Percentiles rank a stretch among this genome's conserved stretches.
Conservation (phyloP, 2,329 filamentous ascomycete species). For the Teratosphaeria nubilosa region DNA sequence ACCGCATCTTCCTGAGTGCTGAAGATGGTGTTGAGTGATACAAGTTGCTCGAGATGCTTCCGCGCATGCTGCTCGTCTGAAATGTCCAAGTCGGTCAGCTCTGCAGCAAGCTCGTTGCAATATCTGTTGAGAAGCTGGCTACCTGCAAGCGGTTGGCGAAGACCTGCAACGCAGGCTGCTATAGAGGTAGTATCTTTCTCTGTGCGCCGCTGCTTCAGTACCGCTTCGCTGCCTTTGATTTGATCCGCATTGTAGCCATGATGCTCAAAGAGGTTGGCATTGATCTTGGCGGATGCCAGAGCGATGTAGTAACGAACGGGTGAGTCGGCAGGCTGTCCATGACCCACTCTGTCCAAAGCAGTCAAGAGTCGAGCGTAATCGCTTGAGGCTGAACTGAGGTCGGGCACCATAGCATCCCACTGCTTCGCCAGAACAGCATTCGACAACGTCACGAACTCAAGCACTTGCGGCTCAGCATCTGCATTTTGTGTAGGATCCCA, state of each 20-base stretch:
- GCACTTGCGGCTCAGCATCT: slow-evolving; percentile 43
- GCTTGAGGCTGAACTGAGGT: not conserved
- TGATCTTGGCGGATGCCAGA: slow-evolving; percentile 28
- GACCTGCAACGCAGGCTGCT: slow-evolving; percentile 38
- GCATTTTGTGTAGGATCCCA: slow-evolving; percentile 29
- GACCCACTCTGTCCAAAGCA: slow-evolving; percentile 5
- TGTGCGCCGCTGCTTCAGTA: slow-evolving; percentile 22
- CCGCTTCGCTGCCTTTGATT: slow-evolving; percentile 27
- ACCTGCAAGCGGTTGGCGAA: slow-evolving; percentile 39
- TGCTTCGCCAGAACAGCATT: slow-evolving; percentile 34
- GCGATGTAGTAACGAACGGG: slow-evolving; percentile 32
- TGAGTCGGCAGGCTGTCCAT: slow-evolving; percentile 2
- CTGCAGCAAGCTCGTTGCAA: slow-evolving; percentile 52
- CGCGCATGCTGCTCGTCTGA: slow-evolving; percentile 18
- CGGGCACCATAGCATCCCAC: slow-evolving; percentile 6
- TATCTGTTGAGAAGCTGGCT: slow-evolving; percentile 40
- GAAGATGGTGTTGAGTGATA: slow-evolving; percentile 46
- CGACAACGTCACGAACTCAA: slow-evolving; percentile 43
- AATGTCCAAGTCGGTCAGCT: slow-evolving; percentile 43
- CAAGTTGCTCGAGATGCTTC: slow-evolving; percentile 35
- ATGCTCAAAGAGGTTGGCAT: slow-evolving; percentile 31
- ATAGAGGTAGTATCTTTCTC: slow-evolving; percentile 36
- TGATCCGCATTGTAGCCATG: slow-evolving; percentile 30
- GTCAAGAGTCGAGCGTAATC: slow-evolving; percentile 3
- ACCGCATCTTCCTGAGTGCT: slow-evolving; percentile 38